These are phyloP conservation scores for Paramecium primaurelia DNA, from an alignment of 73 alveolate genomes.

Conservation along the genomic window DNA sequence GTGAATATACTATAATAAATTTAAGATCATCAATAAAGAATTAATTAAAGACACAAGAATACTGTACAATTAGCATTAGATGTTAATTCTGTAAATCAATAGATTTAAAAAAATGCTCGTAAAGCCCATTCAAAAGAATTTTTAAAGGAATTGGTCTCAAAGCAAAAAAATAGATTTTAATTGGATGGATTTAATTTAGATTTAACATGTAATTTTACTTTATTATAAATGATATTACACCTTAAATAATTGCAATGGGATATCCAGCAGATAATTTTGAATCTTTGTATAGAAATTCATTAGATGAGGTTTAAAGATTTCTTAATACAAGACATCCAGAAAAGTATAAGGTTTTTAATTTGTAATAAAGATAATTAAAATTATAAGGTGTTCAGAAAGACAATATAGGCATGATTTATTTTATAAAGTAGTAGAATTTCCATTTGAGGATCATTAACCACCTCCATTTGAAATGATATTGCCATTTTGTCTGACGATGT, in stretches of 20 bases:
- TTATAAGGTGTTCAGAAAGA: slow-evolving; percentile 73
- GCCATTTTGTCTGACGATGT: background rate
- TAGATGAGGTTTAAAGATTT: slow-evolving; percentile 72
- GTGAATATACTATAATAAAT: background rate
- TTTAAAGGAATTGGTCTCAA: slow-evolving; percentile 56
- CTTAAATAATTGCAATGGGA: slow-evolving; percentile 88
- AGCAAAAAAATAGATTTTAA: slow-evolving; percentile 63
- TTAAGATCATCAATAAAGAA: background rate
- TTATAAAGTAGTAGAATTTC: slow-evolving; percentile 49
- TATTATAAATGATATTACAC: slow-evolving; percentile 64
- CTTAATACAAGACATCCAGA: slow-evolving; percentile 76
- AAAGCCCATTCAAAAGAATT: background rate
- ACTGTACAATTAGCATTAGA: background rate
- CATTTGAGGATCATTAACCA: slow-evolving; percentile 61
- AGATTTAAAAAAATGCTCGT: background rate
- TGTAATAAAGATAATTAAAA: background rate
- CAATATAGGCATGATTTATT: slow-evolving; percentile 22
- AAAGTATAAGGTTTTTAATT: slow-evolving; percentile 76
- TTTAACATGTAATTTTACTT: slow-evolving; percentile 60
- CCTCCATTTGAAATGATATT: slow-evolving; percentile 43
- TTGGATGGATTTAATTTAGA: slow-evolving; percentile 79
- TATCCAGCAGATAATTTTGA: slow-evolving; percentile 84
- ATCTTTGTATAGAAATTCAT: slow-evolving; percentile 78
- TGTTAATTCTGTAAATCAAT: background rate
- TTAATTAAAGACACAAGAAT: background rate